Percentiles rank a stretch among this genome's conserved stretches.
Evolutionary conservation across 2,329 filamentous ascomycete species (phyloP).

Genomic region (Blastomyces percursus): DNA sequence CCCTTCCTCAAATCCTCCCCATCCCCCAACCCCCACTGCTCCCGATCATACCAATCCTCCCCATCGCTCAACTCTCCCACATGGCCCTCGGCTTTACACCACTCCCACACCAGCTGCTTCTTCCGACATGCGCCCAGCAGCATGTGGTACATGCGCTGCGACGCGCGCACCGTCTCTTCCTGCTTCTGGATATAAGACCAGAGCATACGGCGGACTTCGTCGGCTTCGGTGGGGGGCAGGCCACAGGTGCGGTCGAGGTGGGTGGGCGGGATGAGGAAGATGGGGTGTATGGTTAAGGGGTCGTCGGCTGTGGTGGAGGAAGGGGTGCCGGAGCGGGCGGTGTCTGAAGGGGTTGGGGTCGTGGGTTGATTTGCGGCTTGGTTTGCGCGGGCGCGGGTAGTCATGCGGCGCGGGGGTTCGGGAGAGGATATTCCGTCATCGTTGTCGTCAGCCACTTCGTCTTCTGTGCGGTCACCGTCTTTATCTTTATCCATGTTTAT

Average conservation of each 20-base stretch:
- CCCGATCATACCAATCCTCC: slow-evolving; percentile 56
- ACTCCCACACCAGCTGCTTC: slow-evolving; percentile 48
- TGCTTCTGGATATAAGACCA: slow-evolving; percentile 56
- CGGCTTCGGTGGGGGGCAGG: slow-evolving; percentile 48
- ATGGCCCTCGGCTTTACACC: slow-evolving; percentile 53
- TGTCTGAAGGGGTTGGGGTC: slow-evolving; percentile 20
- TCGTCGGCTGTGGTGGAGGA: slow-evolving; percentile 43
- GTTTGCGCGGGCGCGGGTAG: slow-evolving; percentile 35
- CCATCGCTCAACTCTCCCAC: slow-evolving; percentile 56
- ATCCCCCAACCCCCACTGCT: slow-evolving; percentile 47
- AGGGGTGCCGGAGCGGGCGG: slow-evolving; percentile 23
- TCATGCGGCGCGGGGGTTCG: slow-evolving; percentile 36
- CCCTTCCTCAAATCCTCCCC: slow-evolving; percentile 50
- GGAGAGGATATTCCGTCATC: slow-evolving; percentile 20
- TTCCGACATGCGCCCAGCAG: slow-evolving; percentile 49
- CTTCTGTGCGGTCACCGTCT: slow-evolving; percentile 8
- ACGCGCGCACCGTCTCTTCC: slow-evolving; percentile 50
- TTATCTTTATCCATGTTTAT: slow-evolving; percentile 15
- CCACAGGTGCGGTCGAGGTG: slow-evolving; percentile 46
- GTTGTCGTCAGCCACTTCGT: slow-evolving; percentile 11
- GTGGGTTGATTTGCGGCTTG: slow-evolving; percentile 21
- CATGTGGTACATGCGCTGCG: slow-evolving; percentile 45
- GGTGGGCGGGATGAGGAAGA: slow-evolving; percentile 45
- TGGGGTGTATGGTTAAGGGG: slow-evolving; percentile 41
- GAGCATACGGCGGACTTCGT: slow-evolving; percentile 50